Evolutionary conservation across 2,329 filamentous ascomycete species (phyloP), one percentile per base, ranked within the genome.

Genomic region (Raffaelea arxii): DNA sequence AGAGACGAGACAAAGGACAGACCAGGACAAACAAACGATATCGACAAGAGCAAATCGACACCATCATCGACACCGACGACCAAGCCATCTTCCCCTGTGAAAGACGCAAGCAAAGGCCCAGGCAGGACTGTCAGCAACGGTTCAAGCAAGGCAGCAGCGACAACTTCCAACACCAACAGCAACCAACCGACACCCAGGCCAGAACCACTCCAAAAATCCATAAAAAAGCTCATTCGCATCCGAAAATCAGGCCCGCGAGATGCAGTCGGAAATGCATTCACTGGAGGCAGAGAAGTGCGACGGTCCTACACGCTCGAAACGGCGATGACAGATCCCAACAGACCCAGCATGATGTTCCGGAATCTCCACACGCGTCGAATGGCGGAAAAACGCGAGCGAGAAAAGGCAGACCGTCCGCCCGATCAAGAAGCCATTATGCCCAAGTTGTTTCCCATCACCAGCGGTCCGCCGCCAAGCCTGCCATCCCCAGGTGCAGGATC

Each of bases 201-300:
- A n/a, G n/a, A n/a, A n/a, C n/a, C n/a, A n/a, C n/a, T n/a, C n/a
- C n/a, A n/a, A n/a, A n/a, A n/a, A n/a, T n/a, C n/a, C n/a, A n/a
- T n/a, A n/a, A n/a, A n/a, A n/a, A n/a, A n/a, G n/a, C n/a, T n/a
- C n/a, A n/a, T n/a, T n/a, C n/a, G n/a, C n/a, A n/a, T n/a, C n/a
- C n/a, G n/a, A n/a, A n/a, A n/a, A n/a, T 25, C 40, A 9, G 19
- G 53, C 53, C 14, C 59, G 56, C 43, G 62, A 54, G 24, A 59
- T 47, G 23, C 42, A n/a, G 36, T 48, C 7, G 51, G 47, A 14
- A 77, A 76, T 48, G 65, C 77, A 1, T 77, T 77, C 41, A 51
- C 57, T 6, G 62, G 62, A 10, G 72, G 73, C 2, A 71, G 62
- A 47, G 57, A 53, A 23, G 59, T 54, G 25, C 71, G 65, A 50